Evolutionary conservation across 768 basidiomycete species (phyloP), one percentile per base, ranked within the genome.

Genomic region (Pisolithus albus): DNA sequence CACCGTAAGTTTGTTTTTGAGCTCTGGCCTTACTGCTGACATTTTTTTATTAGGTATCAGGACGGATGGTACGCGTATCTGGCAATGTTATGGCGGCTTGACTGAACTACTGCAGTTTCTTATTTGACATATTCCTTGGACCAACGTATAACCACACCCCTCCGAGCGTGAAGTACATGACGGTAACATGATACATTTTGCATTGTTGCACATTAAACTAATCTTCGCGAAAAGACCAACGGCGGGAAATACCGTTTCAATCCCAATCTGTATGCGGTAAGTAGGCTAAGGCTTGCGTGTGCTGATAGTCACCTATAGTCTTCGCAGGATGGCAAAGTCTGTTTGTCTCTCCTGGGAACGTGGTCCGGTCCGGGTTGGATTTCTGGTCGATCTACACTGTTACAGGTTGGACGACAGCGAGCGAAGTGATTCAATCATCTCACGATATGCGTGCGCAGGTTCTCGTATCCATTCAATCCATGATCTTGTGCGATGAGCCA

Each of bases 291-390:
- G 16, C 37, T 26, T 5, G 23, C 9, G 50, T 30, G 16, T 38
- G 46, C 41, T 34, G 21, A 37, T 11, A 44, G 42, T 38, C 49
- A 52, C 49, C 30, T 26, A 39, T 37, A n/a, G 28, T 7, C 18
- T 24, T 18, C 48, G n/a, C 18, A 89, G 84, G 91, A 94, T 61
- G 91, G 92, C 45, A 97, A 97, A 75, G 94, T 97, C 15, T 96
- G 94, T 66, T 70, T 95, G 34, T 92, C 89, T 23, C 72, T 96
- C 16, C 76, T 96, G 21, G 93, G 93, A 28, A 96, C 94, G 11
- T 96, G 94, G 94, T 66, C 72, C 16, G 93, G 94, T 1, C 94
- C 94, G 21, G 94, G 94, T 21, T 96, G 93, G 94, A 77, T 93
- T 41, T 62, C 91, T 3, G 93, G 94, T 21, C 86, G 83, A 64